These are phyloP conservation scores for Trypanosomatidae sp. DNA, from an alignment of 208 protist species.

Conservation along the genomic window DNA sequence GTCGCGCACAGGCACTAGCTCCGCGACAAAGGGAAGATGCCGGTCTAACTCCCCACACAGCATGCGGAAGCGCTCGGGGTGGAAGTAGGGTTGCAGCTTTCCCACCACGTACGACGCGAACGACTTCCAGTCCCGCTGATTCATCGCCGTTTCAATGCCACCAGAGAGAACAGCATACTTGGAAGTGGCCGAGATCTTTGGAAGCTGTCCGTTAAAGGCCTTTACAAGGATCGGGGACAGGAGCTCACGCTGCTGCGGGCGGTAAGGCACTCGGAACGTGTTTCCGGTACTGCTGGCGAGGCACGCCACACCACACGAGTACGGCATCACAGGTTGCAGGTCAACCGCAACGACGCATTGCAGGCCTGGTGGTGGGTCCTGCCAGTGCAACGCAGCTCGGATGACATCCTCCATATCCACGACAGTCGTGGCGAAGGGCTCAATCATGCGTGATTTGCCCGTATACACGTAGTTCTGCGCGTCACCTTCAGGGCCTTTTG, in stretches of 20 bases:
- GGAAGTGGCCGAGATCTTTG: slow-evolving; percentile 43
- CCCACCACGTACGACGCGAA: slow-evolving; percentile 74
- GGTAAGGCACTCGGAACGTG: slow-evolving; percentile 73
- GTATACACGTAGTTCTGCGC: slow-evolving; percentile 59
- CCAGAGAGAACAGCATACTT: slow-evolving; percentile 82
- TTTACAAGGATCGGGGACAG: slow-evolving; percentile 55
- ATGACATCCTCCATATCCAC: slow-evolving; percentile 75
- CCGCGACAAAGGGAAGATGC: slow-evolving; percentile 78
- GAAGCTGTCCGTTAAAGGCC: slow-evolving; percentile 76
- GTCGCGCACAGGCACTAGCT: slow-evolving; percentile 82
- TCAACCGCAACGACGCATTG: slow-evolving; percentile 84
- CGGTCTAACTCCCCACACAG: slow-evolving; percentile 64
- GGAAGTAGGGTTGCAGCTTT: slow-evolving; percentile 62
- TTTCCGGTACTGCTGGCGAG: slow-evolving; percentile 84
- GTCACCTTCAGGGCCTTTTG: slow-evolving; percentile 31
- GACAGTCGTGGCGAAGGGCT: slow-evolving; percentile 69
- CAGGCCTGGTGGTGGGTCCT: slow-evolving; percentile 52
- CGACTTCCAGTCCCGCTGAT: slow-evolving; percentile 86
- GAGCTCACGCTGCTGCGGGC: slow-evolving; percentile 67
- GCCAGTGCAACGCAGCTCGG: slow-evolving; percentile 48
- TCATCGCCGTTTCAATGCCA: slow-evolving; percentile 64
- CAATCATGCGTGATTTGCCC: slow-evolving; percentile 51
- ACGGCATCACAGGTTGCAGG: slow-evolving; percentile 71
- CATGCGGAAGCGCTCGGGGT: slow-evolving; percentile 23
- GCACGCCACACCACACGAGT: slow-evolving; percentile 60